Evolutionary conservation across 164 flowering plant genomes (phyloP).

Genomic region (Euptelea pleiosperma): DNA sequence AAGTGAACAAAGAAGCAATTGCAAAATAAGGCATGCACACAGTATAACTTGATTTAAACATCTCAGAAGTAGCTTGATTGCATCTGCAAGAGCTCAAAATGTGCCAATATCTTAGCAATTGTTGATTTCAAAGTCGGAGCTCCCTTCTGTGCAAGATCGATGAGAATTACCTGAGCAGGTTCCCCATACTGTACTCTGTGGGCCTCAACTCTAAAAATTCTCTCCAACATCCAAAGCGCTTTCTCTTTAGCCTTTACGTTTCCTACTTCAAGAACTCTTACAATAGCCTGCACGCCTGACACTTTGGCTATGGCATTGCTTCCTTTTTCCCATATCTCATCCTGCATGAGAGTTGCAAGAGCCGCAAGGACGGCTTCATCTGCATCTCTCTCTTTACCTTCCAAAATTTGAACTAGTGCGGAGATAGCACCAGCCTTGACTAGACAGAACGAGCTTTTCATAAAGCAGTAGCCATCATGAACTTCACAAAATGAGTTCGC

Average conservation of each 20-base stretch:
- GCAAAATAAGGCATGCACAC: no score
- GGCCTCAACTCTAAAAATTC: slow-evolving; percentile 51
- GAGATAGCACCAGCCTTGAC: slow-evolving; percentile 68
- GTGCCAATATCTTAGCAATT: slow-evolving; percentile 65
- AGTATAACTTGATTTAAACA: not conserved
- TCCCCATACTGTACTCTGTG: slow-evolving; percentile 52
- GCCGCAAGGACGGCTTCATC: slow-evolving; percentile 71
- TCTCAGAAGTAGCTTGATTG: slow-evolving; percentile 80
- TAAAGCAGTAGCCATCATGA: slow-evolving; percentile 59
- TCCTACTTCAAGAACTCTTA: slow-evolving; percentile 50
- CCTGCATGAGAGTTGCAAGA: slow-evolving; percentile 64
- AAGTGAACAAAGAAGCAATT: no score
- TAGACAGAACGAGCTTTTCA: slow-evolving; percentile 66
- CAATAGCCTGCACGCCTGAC: slow-evolving; percentile 45
- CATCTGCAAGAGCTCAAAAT: slow-evolving; percentile 68
- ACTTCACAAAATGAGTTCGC: slow-evolving; percentile 55
- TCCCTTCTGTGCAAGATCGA: slow-evolving; percentile 73
- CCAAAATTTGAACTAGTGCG: slow-evolving; percentile 49
- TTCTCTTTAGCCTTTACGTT: slow-evolving; percentile 57
- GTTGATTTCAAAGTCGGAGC: slow-evolving; percentile 45
- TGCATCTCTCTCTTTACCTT: slow-evolving; percentile 59
- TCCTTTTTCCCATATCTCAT: slow-evolving; percentile 70
- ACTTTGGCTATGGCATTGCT: slow-evolving; percentile 44
- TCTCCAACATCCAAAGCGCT: slow-evolving; percentile 77
- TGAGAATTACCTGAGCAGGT: slow-evolving; percentile 59